Conservation (phyloP, 768 basidiomycete species). For the Mrakia blollopis region DNA sequence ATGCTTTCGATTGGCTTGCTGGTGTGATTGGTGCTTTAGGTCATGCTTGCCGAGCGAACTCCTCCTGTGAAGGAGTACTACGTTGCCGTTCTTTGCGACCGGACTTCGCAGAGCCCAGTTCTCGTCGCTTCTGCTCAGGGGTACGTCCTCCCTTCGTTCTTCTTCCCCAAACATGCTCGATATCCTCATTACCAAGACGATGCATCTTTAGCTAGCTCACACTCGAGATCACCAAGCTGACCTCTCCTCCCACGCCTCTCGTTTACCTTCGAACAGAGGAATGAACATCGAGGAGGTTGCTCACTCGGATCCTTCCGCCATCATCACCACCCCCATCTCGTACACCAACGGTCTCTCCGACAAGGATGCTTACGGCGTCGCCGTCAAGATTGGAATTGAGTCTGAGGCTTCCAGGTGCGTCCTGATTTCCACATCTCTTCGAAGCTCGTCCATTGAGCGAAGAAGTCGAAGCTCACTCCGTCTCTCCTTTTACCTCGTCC, state of each 20-base stretch:
- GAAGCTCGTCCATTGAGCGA: not conserved
- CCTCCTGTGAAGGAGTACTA: constrained; percentile 96
- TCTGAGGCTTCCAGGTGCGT: constrained; percentile 56
- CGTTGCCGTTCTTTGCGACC: constrained; percentile 93
- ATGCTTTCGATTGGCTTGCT: not conserved
- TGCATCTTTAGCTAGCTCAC: not conserved
- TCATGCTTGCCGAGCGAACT: constrained; percentile 96
- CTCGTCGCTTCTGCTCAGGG: constrained; percentile 91
- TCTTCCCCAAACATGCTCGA: not conserved
- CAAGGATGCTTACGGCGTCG: constrained; percentile 65
- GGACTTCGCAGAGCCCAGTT: constrained; percentile 78
- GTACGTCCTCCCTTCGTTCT: constrained; percentile 6
- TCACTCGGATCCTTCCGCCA: constrained; percentile 85
- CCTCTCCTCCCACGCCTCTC: not conserved
- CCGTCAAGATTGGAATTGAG: constrained; percentile 87
- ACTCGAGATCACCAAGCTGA: not conserved
- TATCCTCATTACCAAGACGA: no score
- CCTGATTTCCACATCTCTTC: not conserved
- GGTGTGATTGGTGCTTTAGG: constrained; percentile 49
- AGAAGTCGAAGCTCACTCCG: not conserved
- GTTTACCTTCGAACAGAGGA: constrained; percentile 47
- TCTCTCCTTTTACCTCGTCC: not conserved
- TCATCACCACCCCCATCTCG: constrained; percentile 89
- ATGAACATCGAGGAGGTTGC: constrained; percentile 99
- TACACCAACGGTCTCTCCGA: constrained; percentile 74